Percentiles rank a stretch among this genome's conserved stretches.
These are phyloP conservation scores for Tolypocladium album DNA, from an alignment of 2,329 filamentous ascomycete genomes.

Conservation along the genomic window DNA sequence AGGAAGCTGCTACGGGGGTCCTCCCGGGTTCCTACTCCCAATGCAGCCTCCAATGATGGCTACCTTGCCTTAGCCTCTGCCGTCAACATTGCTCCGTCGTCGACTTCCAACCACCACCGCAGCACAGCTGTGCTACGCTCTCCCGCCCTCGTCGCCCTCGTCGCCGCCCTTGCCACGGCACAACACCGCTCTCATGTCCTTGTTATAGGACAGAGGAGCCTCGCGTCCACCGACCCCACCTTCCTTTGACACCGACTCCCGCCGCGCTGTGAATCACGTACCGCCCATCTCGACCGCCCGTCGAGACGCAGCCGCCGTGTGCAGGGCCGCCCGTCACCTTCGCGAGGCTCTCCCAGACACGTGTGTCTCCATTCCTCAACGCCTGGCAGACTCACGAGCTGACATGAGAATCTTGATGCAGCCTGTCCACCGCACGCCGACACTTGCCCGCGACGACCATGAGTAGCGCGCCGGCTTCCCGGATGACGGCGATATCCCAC, in stretches of 20 bases:
- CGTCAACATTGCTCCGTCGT: not conserved
- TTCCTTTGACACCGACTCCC: conserved; percentile 8
- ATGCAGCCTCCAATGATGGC: not conserved
- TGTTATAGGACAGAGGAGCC: conserved; percentile 21
- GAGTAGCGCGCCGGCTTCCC: conserved; percentile 17
- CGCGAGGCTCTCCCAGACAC: not conserved
- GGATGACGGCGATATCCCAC: conserved; percentile 14
- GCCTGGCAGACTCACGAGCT: not conserved
- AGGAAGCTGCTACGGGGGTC: not conserved
- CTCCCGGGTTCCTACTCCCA: not conserved
- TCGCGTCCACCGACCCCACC: not conserved
- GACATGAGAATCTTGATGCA: not conserved
- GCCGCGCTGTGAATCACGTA: not conserved
- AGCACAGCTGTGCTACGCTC: not conserved
- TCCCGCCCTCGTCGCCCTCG: not conserved
- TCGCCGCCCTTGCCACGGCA: conserved; percentile 3
- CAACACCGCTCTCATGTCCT: conserved; percentile 18
- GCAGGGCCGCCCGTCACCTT: not conserved
- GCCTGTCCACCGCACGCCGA: not conserved
- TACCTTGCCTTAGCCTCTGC: no score
- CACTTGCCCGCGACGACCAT: conserved; percentile 14
- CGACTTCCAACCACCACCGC: not conserved
- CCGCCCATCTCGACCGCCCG: conserved; percentile 3
- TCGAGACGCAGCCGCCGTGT: not conserved
- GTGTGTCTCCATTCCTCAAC: not conserved